Base-by-base conservation (phyloP, 2,329 filamentous ascomycete genomes). In the Pezicula rhizophila region DNA sequence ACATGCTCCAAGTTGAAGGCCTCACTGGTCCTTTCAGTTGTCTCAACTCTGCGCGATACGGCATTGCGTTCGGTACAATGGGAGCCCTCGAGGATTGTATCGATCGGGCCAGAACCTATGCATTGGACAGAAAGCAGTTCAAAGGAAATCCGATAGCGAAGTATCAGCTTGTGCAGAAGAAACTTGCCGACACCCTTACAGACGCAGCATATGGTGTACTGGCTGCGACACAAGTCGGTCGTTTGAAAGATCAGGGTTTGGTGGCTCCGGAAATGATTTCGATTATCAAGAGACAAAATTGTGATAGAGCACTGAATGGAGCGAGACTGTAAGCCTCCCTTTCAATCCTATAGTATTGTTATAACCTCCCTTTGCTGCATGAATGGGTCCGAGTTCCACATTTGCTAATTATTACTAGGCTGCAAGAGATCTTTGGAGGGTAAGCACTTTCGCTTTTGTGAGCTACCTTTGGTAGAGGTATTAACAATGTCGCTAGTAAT, bases 111-210 rank as follows among this genome's bases (percentile, higher is more conserved):
- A 78, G 92, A 53, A 82, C 83, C 11, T 99, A 99, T 66, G 82
- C 91, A n/a, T 72, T 99, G 44, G 91, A 96, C 68, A 79, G 93
- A 55, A 92, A 86, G 71, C 93, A 99, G 68, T 99, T 99, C 79
- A 95, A 95, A 73, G 83, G 84, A 44, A 97, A 97, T 68, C 91
- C 92, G 0, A 77, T 99, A 47, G 93, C 92, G 37, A 95, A 88
- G 67, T 99, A 99, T 66, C 93, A 99, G 73, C 82, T 99, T 12
- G 80, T 99, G 46, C 93, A 99, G 76, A 96, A 96, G 80, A 99
- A 99, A 75, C 76, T 99, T 53, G 87, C 92, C 0, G 93, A 99
- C 67, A 93, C 93, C 1, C 76, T 81, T 4, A 96, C 92, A 1
- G 93, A 97, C 66, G 89, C 87, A 2, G 86, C 91, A 1, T 97